phyloP scores from a whole-genome alignment of 768 basidiomycete species.

The Paxillus rubicundulus region DNA sequence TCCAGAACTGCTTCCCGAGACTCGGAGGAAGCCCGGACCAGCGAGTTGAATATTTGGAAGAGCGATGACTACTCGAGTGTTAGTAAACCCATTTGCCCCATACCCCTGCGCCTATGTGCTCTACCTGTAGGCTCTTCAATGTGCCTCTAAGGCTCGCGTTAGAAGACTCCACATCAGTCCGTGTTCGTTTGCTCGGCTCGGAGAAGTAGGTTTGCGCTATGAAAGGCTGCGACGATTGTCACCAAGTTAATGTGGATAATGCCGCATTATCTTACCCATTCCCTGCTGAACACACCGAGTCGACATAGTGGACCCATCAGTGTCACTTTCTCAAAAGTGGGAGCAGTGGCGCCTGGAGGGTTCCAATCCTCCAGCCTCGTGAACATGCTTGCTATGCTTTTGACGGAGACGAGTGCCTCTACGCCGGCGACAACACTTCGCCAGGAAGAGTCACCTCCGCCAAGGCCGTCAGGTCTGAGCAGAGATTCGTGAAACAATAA shows the following conservation, averaged over 20 bases:
- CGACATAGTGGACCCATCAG: constrained; percentile 84
- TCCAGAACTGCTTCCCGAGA: constrained; percentile 79
- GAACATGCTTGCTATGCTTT: constrained; percentile 80
- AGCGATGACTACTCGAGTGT: constrained; percentile 48
- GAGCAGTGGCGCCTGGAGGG: constrained; percentile 54
- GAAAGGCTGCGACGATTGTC: constrained; percentile 50
- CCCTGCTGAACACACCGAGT: constrained; percentile 80
- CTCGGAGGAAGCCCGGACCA: constrained; percentile 80
- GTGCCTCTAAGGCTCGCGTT: constrained; percentile 85
- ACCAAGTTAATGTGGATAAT: constrained; percentile 1
- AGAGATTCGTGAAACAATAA: constrained; percentile 66
- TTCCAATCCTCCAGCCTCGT: constrained; percentile 74
- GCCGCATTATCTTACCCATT: constrained; percentile 63
- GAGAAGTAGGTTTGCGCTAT: constrained; percentile 83
- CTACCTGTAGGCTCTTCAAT: constrained; percentile 78
- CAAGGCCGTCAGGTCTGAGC: constrained; percentile 64
- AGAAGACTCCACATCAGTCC: constrained; percentile 76
- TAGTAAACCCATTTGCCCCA: not conserved
- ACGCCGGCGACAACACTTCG: constrained; percentile 80
- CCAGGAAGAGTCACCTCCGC: constrained; percentile 78
- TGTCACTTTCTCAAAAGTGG: constrained; percentile 60
- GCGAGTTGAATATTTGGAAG: constrained; percentile 83
- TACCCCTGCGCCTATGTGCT: constrained; percentile 2
- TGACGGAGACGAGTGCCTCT: constrained; percentile 76
- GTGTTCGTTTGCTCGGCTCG: constrained; percentile 72